Base-by-base conservation (phyloP, 164 flowering plant species). In the Umbilicus rupestris region DNA sequence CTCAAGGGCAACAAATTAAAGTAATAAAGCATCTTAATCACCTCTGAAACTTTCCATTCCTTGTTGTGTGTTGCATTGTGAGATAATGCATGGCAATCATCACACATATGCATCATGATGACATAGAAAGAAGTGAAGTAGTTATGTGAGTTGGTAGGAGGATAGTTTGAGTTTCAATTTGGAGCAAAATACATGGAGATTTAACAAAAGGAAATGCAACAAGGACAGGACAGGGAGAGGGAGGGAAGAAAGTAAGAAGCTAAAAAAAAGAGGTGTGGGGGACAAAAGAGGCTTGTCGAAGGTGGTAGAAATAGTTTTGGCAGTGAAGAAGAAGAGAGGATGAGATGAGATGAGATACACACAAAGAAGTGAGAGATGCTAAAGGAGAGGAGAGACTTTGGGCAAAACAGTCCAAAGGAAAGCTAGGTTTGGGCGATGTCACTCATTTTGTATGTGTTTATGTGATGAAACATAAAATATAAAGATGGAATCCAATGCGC, bases 361-460 rank as follows among this genome's bases (percentile, higher is more conserved):
- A 55, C 33, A 55, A 12, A 28, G 33, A 26, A 22, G 42, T 35
- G 64, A 62, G 64, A 39, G 71, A 66, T 72, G 68, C 66, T 63
- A 67, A 75, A 72, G 66, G 80, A 72, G 60, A 7, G 6, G 4
- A 15, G 29, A 28, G 60, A 55, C 33, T 55, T 55, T 55, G 60
- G 35, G 60, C 33, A 55, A 55, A 55, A 26, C 31, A 55, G 33
- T 55, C 60, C 33, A 55, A 55, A 28, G 33, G 33, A 55, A 55
- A 55, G 60, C 33, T 55, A 55, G 33, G 57, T 19, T 55, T 28
- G 60, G 28, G 28, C 60, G 33, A 47, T 6, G 60, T 17, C 19
- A 55, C 19, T 55, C 60, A 55, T 55, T 28, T 12, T 55, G 33
- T 55, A 12, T 28, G 24, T 47, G 52, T 52, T 52, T 22, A 52